These are phyloP conservation scores for Phytophthora capsici DNA, from an alignment of 352 stramenopile species.

Conservation along the genomic window DNA sequence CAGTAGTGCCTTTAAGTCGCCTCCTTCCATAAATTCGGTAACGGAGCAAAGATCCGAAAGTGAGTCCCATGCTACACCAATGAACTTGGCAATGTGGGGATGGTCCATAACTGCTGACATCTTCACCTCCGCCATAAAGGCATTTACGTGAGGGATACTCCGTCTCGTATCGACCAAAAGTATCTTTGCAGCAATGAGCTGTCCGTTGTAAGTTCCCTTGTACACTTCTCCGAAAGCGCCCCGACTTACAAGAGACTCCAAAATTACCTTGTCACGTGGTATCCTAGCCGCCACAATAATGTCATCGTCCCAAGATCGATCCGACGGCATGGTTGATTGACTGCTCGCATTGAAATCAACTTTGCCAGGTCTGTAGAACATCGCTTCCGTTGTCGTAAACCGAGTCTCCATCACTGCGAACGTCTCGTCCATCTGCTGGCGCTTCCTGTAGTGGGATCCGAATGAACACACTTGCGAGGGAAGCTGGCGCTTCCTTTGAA, in stretches of 20 bases:
- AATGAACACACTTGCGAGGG: conserved; percentile 15
- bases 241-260: conserved; percentile 7
- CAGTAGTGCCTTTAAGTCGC: conserved; percentile 17
- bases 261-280: conserved; percentile 19
- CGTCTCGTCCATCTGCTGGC: conserved; percentile 7
- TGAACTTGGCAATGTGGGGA: conserved; percentile 14
- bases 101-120: conserved; percentile 18
- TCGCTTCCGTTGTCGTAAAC: not conserved
- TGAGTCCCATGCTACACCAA: conserved; percentile 22
- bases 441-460: conserved; percentile 8
- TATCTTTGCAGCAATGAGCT: conserved; percentile 17
- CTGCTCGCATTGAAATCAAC: conserved; percentile 16
- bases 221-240: conserved; percentile 21
- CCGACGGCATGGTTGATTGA: conserved; percentile 6
- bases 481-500: not conserved
- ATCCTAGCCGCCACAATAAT: conserved; percentile 23
- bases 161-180: conserved; percentile 9
- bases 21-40: conserved; percentile 22
- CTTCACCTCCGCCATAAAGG: conserved; percentile 23
- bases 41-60: conserved; percentile 18
- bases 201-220: conserved; percentile 7
- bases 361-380: not conserved
- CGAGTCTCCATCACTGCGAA: conserved; percentile 18
- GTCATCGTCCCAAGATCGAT: conserved; percentile 30
- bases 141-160: conserved; percentile 20